Conservation (phyloP, 495 filamentous ascomycete species). For the Talaromyces ruber region DNA sequence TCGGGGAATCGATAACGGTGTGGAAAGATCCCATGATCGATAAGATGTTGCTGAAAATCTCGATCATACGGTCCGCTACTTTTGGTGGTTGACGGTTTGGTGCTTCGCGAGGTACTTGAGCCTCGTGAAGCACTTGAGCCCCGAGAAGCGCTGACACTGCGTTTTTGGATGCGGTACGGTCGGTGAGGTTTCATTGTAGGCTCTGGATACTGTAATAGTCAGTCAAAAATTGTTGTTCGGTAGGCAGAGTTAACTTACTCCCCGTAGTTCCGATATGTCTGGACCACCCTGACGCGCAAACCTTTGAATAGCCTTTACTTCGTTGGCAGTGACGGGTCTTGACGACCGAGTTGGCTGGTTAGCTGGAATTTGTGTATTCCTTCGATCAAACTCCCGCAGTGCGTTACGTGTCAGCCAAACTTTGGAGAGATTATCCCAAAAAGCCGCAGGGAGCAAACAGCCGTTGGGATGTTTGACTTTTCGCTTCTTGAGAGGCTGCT, state of each 20-base stretch:
- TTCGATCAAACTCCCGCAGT: slow-evolving; percentile 1
- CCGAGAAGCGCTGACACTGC: neutral
- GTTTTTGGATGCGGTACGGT: neutral
- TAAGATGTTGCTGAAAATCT: slow-evolving; percentile 25
- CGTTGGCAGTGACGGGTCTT: neutral
- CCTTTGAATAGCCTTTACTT: neutral
- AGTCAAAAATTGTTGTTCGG: neutral
- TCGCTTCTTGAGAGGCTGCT: neutral
- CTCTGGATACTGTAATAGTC: neutral
- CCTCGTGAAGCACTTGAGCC: slow-evolving; percentile 2
- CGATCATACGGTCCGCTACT: slow-evolving; percentile 12
- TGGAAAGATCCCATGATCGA: slow-evolving; percentile 22
- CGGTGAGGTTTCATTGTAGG: neutral
- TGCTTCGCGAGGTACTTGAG: neutral
- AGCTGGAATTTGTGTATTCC: neutral
- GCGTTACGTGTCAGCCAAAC: slow-evolving; percentile 3
- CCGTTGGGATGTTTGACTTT: neutral
- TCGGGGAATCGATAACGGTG: slow-evolving; percentile 9
- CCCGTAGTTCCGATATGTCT: slow-evolving; percentile 7
- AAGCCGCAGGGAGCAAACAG: neutral
- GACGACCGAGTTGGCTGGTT: too few relatives aligned
- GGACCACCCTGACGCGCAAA: slow-evolving; percentile 2
- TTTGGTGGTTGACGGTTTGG: neutral
- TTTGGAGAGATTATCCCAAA: slow-evolving; percentile 1
- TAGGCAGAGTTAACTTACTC: neutral